A percentile compares a stretch with the other conserved stretches of the same genome.
These are phyloP conservation scores for Warburgia ugandensis DNA, from an alignment of 164 flowering plant species.

Conservation along the genomic window DNA sequence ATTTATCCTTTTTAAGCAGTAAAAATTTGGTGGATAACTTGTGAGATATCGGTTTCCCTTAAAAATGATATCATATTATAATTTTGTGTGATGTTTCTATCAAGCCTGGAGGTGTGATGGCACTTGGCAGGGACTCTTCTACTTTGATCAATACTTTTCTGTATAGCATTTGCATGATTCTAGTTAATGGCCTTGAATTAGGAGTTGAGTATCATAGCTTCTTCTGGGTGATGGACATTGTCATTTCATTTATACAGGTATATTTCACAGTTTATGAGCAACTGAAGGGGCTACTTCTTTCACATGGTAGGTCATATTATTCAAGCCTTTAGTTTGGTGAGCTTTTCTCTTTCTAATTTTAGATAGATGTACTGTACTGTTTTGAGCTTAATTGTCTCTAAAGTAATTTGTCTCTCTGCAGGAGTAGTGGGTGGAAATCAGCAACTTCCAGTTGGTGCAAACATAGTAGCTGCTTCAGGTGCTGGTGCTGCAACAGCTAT, in stretches of 20 bases:
- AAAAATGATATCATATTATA: too few relatives aligned
- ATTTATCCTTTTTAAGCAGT: too few relatives aligned
- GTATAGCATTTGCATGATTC: not conserved
- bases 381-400: slow-evolving; percentile 2
- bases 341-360: not conserved
- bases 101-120: not conserved
- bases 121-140: not conserved
- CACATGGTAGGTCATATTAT: slow-evolving; percentile 51
- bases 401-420: not conserved
- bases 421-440: slow-evolving; percentile 21
- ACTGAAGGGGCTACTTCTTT: slow-evolving; percentile 51
- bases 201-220: too few relatives aligned
- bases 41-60: too few relatives aligned
- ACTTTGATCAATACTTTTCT: not conserved
- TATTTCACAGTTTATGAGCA: slow-evolving; percentile 80
- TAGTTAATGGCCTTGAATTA: too few relatives aligned
- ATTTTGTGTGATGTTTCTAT: too few relatives aligned
- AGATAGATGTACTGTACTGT: not conserved
- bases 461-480: slow-evolving; percentile 82
- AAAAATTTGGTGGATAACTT: too few relatives aligned
- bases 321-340: not conserved
- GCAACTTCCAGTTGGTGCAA: slow-evolving; percentile 56
- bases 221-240: slow-evolving; percentile 17
- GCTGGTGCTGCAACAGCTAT: slow-evolving; percentile 93
- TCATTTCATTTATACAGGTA: slow-evolving; percentile 48